These are phyloP conservation scores for Groenewaldozyma sp. DNA, from an alignment of 1,139 yeast genomes.

Conservation along the genomic window DNA sequence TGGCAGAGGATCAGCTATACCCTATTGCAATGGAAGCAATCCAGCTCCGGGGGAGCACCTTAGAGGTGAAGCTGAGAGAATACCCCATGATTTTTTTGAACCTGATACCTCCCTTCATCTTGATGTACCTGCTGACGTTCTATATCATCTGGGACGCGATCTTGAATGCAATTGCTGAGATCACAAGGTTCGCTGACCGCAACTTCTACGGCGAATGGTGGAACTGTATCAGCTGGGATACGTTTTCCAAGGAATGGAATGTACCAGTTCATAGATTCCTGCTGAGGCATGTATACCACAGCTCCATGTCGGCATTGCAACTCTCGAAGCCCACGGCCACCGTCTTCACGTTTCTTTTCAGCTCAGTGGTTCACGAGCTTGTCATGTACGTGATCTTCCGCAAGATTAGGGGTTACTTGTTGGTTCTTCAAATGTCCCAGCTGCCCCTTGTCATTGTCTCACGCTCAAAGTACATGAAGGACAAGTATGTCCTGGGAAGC, in stretches of 20 bases:
- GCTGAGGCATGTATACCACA: conserved; percentile 87
- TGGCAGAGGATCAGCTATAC: conserved; percentile 70
- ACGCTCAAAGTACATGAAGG: conserved; percentile 36
- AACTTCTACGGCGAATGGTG: conserved; percentile 96
- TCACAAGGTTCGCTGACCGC: conserved; percentile 78
- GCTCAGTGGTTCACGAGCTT: conserved; percentile 79
- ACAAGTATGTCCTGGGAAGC: conserved; percentile 60
- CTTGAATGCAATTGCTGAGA: conserved; percentile 78
- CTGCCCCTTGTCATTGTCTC: conserved; percentile 34
- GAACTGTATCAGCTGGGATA: conserved; percentile 92
- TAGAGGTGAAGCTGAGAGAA: conserved; percentile 37
- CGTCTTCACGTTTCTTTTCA: conserved; percentile 68
- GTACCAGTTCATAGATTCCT: conserved; percentile 88
- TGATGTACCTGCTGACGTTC: conserved; percentile 69
- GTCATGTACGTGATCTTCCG: conserved; percentile 87
- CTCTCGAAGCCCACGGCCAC: conserved; percentile 63
- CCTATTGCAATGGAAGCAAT: conserved; percentile 63
- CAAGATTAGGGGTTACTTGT: conserved; percentile 68
- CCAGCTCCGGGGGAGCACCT: conserved; percentile 39
- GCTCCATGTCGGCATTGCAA: conserved; percentile 69
- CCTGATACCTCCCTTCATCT: conserved; percentile 66
- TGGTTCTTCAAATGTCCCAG: conserved; percentile 76
- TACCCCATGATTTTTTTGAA: conserved; percentile 63
- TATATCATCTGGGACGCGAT: conserved; percentile 94
- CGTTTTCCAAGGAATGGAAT: conserved; percentile 92